phyloP scores from a whole-genome alignment of 768 basidiomycete species.

The Chalciporus chontae region DNA sequence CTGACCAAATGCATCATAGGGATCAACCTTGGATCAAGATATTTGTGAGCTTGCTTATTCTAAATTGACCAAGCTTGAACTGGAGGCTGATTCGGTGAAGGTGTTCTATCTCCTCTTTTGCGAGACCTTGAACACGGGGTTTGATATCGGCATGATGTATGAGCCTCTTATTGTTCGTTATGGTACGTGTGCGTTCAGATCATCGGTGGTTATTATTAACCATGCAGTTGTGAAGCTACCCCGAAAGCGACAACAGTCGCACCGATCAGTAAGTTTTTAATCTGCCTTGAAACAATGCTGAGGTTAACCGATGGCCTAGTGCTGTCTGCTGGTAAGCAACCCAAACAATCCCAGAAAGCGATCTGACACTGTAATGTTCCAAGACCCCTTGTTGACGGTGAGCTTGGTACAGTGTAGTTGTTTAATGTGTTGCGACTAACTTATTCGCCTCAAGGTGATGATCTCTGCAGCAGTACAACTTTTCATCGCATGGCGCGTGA shows the following conservation, averaged over 20 bases:
- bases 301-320: slow-evolving; percentile 29
- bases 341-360: not conserved
- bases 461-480: slow-evolving; percentile 43
- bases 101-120: slow-evolving; percentile 42
- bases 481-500: slow-evolving; percentile 46
- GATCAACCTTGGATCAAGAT: slow-evolving; percentile 45
- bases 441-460: slow-evolving; percentile 33
- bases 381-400: slow-evolving; percentile 47
- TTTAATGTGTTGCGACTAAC: not conserved
- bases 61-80: not conserved
- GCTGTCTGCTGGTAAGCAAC: slow-evolving; percentile 10
- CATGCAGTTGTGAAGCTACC: slow-evolving; percentile 23
- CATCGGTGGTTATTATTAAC: not conserved
- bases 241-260: not conserved
- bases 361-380: not conserved
- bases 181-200: slow-evolving; percentile 27
- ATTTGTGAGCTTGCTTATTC: slow-evolving; percentile 33
- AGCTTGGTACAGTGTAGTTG: slow-evolving; percentile 2
- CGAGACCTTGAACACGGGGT: slow-evolving; percentile 46
- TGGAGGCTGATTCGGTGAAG: slow-evolving; percentile 22
- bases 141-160: slow-evolving; percentile 45
- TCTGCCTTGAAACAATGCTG: slow-evolving; percentile 15
- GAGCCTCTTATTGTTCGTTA: slow-evolving; percentile 45
- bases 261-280: not conserved
- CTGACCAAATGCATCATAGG: slow-evolving; percentile 20